Base-by-base conservation (phyloP, 2,329 filamentous ascomycete species). In the Pestalotiopsis sp. region DNA sequence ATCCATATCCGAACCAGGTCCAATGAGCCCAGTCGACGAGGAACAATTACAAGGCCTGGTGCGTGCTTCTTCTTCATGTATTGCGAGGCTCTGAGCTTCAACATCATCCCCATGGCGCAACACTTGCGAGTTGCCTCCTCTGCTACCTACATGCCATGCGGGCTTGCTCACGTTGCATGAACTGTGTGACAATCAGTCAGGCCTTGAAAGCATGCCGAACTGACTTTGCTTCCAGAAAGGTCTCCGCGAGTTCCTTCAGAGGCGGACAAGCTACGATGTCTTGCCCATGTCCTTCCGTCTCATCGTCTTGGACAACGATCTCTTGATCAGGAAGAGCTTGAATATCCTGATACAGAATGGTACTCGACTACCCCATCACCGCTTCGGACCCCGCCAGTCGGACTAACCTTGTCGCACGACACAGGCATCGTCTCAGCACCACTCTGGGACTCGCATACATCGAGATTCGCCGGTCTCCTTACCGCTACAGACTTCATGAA, bases 401-500 rank as follows among this genome's bases (percentile, higher is more conserved):
- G 57, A 68, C 64, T 71, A 68, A 67, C 27, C 38, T 62, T 39
- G 61, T 69, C 56, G 61, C 25, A 7, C 31, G 58, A 38, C 56
- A 63, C 67, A 98, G 95, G 93, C 77, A 99, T 99, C 79, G 96
- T 99, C 68, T 99, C 96, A 38, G 96, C 96, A 66, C 96, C 96
- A 65, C 85, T 99, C 72, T 99, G 96, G 96, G 95, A 99, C 81
- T 98, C 95, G 31, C 92, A 93, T 73, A 93, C 91, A 4, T 97
- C 95, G 31, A 94, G 92, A 45, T 99, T 98, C 81, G 96, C 95
- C 56, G 96, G 96, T 52, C 89, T 99, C 63, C 87, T 99, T 73
- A 99, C 96, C 36, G 96, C 94, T 71, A 97, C 94, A 70, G 96
- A 99, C 82, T 99, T 96, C 80, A 97, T 99, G 83, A 99, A 99